Evolutionary conservation across 257 asterid genomes (phyloP).

Genomic region (Jacaranda mimosifolia): DNA sequence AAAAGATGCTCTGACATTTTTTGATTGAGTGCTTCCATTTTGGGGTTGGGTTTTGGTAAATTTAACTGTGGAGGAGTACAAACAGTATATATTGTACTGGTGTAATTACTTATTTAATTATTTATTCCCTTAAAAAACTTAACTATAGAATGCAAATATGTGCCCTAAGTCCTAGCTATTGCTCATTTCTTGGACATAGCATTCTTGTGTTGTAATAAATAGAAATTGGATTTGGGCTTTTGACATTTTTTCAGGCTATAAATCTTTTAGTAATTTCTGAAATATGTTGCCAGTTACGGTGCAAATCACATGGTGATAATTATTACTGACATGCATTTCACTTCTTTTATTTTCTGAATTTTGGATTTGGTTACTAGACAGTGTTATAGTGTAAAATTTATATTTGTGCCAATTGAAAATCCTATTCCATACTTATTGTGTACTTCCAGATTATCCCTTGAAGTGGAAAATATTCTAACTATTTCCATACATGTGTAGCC

Average conservation of each 20-base stretch:
- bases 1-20: background rate
- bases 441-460: background rate
- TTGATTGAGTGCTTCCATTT: background rate
- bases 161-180: background rate
- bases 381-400: background rate
- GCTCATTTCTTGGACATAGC: constrained; percentile 1
- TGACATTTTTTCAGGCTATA: background rate
- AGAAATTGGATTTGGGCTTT: background rate
- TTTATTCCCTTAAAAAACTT: background rate
- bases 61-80: background rate
- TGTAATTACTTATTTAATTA: too few relatives aligned
- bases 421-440: background rate
- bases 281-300: constrained; percentile 7
- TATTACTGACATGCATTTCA: background rate
- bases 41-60: background rate
- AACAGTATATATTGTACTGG: too few relatives aligned
- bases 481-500: constrained; percentile 64
- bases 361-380: constrained; percentile 4
- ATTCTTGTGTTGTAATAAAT: background rate
- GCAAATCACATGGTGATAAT: background rate
- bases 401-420: background rate
- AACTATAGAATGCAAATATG: background rate
- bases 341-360: background rate
- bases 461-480: constrained; percentile 16
- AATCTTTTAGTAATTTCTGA: background rate